Base-by-base conservation (phyloP, 73 alveolate genomes). In the Breviolum minutum region DNA sequence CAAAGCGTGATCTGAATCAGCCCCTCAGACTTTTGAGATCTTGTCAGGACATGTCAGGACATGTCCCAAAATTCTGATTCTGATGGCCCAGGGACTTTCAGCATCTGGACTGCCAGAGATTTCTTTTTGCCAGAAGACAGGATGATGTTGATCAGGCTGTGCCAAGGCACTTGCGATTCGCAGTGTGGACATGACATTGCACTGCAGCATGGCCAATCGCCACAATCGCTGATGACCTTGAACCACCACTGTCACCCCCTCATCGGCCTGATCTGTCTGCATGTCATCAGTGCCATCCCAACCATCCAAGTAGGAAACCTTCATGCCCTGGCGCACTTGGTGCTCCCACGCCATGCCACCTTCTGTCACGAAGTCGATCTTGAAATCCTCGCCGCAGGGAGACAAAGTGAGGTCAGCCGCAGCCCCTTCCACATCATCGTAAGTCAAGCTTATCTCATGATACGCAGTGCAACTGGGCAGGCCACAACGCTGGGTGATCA, bases 121-220 rank as follows among this genome's bases (percentile, higher is more conserved):
- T 40, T 90, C 84, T 32, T 63, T 60, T 73, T 90, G 96, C 96
- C 96, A 90, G 62, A 90, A 90, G 29, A 90, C 80, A 2, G 96
- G 96, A 11, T 70, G 96, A 63, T 90, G 96, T 5, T 63, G 62
- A 2, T 54, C 26, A 60, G 95, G 85, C 7, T 68, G 63, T 22
- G 95, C 84, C 95, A 88, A 61, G 61, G 95, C 95, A 6, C 71
- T n/a, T 22, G 85, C 95, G 22, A 88, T 68, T 22, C 87, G 96
- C 22, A 68, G 48, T 32, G 96, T 64, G 13, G 96, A 48, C 96
- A 90, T 40, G 12, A 62, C 87, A 30, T 90, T 69, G 32, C 87
- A 32, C 40, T 61, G 48, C 63, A 90, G 40, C 96, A 70, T 20
- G 30, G 87, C 87, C 63, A 90, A 22, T 10, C 74, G 82, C 96